Base-by-base conservation (phyloP, 495 filamentous ascomycete genomes). In the Aspergillus haitiensis region DNA sequence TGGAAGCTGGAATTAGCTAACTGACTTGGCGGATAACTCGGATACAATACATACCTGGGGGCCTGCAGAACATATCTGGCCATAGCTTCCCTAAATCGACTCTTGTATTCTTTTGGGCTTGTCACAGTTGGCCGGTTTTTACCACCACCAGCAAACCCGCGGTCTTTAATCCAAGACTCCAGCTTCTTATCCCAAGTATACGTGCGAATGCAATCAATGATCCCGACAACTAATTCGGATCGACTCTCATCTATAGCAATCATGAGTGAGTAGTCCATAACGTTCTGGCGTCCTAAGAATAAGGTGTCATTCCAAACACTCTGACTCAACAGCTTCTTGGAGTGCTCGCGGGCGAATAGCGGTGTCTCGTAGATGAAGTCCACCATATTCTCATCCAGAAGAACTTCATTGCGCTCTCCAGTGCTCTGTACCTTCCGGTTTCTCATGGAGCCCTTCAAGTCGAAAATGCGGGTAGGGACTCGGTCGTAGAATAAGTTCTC, bases 161-260 rank as follows among this genome's bases (percentile, higher is more conserved):
- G 86, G 66, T 95, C 90, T 73, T 99, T 99, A 77, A 98, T 97
- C 94, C 94, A 99, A 32, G 87, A 92, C 74, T 99, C 94, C 9
- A 99, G 82, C 66, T 95, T 97, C 79, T 99, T 99, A 75, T 99
- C 94, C 94, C 95, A 99, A 11, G 94, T 99, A 68, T 97, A 99
- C 0, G 94, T 99, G 40, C 94, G 86, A 62, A 99, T 98, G 71
- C 92, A 97, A 68, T 99, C 94, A 64, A 99, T 98, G 64, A 99
- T 97, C 4, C 94, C 94, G 13, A 99, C 93, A 6, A 97, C 88
- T 37, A 99, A 81, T 76, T 99, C 94, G 60, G 90, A 90, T 44
- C 86, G 81, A 40, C 79, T 79, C 66, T 98, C 95, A 66, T 98
- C 93, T 47, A 99, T 92, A 15, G 94, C 94, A 47, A 97, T 91